Conservation (phyloP, 768 basidiomycete species). For the Exsudoporus frostii region DNA sequence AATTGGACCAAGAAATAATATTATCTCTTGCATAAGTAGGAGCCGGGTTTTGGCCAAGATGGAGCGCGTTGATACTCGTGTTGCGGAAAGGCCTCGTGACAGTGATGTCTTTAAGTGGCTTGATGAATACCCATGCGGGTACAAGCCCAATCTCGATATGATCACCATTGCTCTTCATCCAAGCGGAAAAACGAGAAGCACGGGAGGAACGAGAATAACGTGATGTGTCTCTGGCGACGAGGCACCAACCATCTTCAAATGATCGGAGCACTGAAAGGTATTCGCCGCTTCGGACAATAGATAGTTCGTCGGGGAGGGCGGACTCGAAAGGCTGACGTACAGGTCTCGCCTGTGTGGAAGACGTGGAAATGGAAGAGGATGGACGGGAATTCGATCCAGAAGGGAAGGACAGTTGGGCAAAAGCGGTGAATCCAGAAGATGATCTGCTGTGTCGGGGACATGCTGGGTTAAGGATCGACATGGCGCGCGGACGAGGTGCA, state of each 20-base stretch:
- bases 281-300: constrained; percentile 51
- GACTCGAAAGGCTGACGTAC: constrained; percentile 66
- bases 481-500: constrained; percentile 12
- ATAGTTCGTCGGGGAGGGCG: constrained; percentile 71
- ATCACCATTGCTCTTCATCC: constrained; percentile 21
- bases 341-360: constrained; percentile 43
- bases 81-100: constrained; percentile 64
- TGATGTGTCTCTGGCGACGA: constrained; percentile 54
- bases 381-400: constrained; percentile 9
- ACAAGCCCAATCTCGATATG: constrained; percentile 67
- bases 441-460: constrained; percentile 31
- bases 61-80: constrained; percentile 47
- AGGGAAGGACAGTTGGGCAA: constrained; percentile 31
- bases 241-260: constrained; percentile 80
- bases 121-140: constrained; percentile 75
- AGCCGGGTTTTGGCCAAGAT: constrained; percentile 38
- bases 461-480: constrained; percentile 21
- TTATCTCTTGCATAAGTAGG: constrained; percentile 39
- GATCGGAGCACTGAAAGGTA: constrained; percentile 58
- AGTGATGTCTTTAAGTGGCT: constrained; percentile 54
- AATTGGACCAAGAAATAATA: constrained; percentile 57
- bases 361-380: constrained; percentile 15
- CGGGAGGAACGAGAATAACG: constrained; percentile 40
- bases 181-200: constrained; percentile 31
- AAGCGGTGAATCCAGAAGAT: constrained; percentile 35